Base-by-base conservation (phyloP, 1,284 basidiomycete genomes). In the Sanghuangporus sanghuang region DNA sequence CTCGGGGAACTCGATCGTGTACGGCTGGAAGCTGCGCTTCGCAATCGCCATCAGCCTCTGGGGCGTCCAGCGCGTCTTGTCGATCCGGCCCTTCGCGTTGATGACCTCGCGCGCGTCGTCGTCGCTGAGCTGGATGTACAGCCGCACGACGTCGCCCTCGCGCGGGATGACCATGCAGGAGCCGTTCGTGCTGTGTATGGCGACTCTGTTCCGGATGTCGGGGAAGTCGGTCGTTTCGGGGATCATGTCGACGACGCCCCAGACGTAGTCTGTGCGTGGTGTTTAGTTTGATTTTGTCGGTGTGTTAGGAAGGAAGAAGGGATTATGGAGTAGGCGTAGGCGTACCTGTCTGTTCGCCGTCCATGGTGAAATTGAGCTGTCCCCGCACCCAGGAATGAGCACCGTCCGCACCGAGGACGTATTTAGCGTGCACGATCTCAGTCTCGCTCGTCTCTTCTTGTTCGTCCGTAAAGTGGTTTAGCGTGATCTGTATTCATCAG, bases 351-450 rank as follows among this genome's bases (percentile, higher is more conserved):
- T 89, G 86, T 71, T 92, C 89, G 18, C 92, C 92, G 66, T 90
- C 84, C 87, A 93, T 88, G 2, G 79, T 71, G 52, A 93, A 87
- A 2, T 81, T 81, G n/a, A 92, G 75, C 1, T 77, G 69, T 67
- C 87, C 87, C 36, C 91, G 81, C 6, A 92, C 88, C 90, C 90
- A 93, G 2, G 89, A 92, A 74, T 93, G 90, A 0, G 90, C 91
- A 77, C 81, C 85, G 69, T 86, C 85, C 40, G 80, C 74, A 0
- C 85, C 85, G 44, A 86, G 73, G 2, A 85, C 78, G 67, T 77
- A 86, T 68, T 81, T 84, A 1, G 83, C 84, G 44, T 72, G 73
- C 2, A 86, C 78, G 11, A 77, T 73, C 71, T 85, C 83, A 14
- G 9, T 46, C 54, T 73, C 71, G 9, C 72, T 65, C 11, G 69